These are phyloP conservation scores for Puccinia hordei DNA, from an alignment of 1,284 basidiomycete species.

Conservation along the genomic window DNA sequence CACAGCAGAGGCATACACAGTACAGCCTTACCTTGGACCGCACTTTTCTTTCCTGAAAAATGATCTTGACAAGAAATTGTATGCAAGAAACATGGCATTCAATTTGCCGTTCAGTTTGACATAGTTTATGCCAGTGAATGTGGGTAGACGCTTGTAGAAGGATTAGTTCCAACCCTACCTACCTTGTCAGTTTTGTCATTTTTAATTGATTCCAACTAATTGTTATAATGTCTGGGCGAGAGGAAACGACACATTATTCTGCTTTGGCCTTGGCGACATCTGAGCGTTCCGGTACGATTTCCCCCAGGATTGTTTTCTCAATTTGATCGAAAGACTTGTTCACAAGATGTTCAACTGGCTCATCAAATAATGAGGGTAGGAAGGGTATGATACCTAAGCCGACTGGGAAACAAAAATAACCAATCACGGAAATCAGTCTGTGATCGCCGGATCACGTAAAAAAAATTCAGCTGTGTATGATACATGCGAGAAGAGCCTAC, in stretches of 20 bases:
- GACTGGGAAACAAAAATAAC: constrained; percentile 15
- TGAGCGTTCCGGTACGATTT: constrained; percentile 14
- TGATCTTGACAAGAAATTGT: too few relatives aligned
- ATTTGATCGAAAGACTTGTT: constrained; percentile 58
- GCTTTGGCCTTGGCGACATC: not conserved
- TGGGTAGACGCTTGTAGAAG: too few relatives aligned
- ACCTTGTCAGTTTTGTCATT: too few relatives aligned
- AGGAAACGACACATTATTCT: not conserved
- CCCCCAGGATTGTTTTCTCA: constrained; percentile 50
- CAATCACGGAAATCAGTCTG: not conserved
- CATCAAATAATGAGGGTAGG: constrained; percentile 57
- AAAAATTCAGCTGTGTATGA: not conserved
- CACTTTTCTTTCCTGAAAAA: too few relatives aligned
- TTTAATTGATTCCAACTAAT: too few relatives aligned
- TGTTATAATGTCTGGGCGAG: too few relatives aligned
- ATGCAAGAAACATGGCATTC: too few relatives aligned
- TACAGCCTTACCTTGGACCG: too few relatives aligned
- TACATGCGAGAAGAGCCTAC: not conserved
- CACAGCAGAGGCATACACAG: too few relatives aligned
- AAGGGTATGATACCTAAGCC: constrained; percentile 58
- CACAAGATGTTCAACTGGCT: constrained; percentile 58
- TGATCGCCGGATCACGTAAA: not conserved
- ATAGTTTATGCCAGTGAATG: too few relatives aligned
- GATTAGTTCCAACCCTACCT: too few relatives aligned
- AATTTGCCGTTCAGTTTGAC: too few relatives aligned